phyloP scores from a whole-genome alignment of 2,329 filamentous ascomycete genomes.

The Trichocomaceae sp. region DNA sequence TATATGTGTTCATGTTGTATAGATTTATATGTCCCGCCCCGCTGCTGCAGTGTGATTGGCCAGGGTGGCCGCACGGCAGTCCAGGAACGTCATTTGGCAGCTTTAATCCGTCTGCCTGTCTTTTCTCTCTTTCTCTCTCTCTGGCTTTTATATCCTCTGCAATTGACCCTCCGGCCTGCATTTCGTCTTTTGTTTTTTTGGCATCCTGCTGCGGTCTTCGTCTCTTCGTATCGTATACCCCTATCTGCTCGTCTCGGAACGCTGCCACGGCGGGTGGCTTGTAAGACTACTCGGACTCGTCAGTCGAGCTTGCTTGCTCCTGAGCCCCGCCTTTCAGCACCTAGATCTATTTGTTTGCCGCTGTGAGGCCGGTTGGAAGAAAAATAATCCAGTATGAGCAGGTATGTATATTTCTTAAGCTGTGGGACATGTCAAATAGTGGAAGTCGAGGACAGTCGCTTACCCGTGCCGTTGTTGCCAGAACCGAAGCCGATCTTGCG shows the following conservation, averaged over 20 bases:
- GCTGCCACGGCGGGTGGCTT: background rate
- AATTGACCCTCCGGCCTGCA: background rate
- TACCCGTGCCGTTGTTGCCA: conserved; percentile 18
- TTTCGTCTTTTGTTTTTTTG: background rate
- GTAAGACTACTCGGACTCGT: background rate
- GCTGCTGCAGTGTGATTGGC: conserved; percentile 3
- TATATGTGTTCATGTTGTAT: too few relatives aligned
- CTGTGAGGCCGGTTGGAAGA: conserved; percentile 14
- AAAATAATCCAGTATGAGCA: conserved; percentile 56
- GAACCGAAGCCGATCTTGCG: conserved; percentile 58
- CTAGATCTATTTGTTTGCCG: background rate
- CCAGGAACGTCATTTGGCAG: conserved; percentile 8
- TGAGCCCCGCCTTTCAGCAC: background rate
- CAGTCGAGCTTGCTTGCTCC: background rate
- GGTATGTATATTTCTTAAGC: conserved; percentile 39
- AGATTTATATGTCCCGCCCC: background rate
- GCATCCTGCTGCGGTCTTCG: background rate
- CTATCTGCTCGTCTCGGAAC: background rate
- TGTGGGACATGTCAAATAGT: background rate
- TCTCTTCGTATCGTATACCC: background rate
- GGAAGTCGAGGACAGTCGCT: conserved; percentile 15
- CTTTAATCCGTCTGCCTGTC: conserved; percentile 10
- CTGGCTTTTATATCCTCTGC: background rate
- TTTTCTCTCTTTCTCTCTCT: too few relatives aligned
- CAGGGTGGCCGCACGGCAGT: conserved; percentile 1